Conservation (phyloP, 2,329 filamentous ascomycete species). For the Talaromyces sp. region DNA sequence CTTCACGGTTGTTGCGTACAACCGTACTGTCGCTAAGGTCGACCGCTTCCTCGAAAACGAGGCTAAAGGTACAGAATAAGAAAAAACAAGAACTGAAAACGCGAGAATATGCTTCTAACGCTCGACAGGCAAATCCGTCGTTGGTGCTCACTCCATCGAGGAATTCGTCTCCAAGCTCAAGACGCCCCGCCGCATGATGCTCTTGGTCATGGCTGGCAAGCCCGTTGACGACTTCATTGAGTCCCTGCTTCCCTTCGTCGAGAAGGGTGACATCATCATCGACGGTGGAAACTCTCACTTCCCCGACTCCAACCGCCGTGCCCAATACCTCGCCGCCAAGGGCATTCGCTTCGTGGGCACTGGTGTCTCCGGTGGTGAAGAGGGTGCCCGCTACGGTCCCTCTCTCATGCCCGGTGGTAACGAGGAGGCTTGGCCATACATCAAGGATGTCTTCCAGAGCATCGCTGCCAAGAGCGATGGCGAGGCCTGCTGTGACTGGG, state of each 20-base stretch:
- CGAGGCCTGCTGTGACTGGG: constrained; percentile 99
- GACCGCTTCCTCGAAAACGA: constrained; percentile 88
- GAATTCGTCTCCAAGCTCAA: constrained; percentile 97
- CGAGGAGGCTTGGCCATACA: constrained; percentile 94
- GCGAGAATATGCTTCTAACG: constrained; percentile 14
- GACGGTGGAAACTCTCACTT: constrained; percentile 99
- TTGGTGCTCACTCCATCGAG: constrained; percentile 88
- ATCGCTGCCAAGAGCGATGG: constrained; percentile 96
- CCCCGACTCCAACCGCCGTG: constrained; percentile 97
- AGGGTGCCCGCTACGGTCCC: constrained; percentile 95
- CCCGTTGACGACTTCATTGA: constrained; percentile 99
- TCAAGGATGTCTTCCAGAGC: constrained; percentile 98
- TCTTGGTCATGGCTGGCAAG: constrained; percentile 97
- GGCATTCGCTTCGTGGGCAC: constrained; percentile 92
- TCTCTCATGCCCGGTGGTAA: constrained; percentile 99
- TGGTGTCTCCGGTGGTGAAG: constrained; percentile 98
- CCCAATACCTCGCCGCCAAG: constrained; percentile 79
- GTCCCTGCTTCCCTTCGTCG: constrained; percentile 77
- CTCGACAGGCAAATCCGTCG: constrained; percentile 73
- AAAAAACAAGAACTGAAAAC: neutral
- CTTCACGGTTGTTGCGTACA: constrained; percentile 97
- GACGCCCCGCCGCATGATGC: constrained; percentile 94
- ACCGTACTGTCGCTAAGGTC: constrained; percentile 98
- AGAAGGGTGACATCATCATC: constrained; percentile 90
- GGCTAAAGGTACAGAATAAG: constrained; percentile 63